Evolutionary conservation across 1,284 basidiomycete genomes (phyloP).

Genomic region (Termitomyces sp.): DNA sequence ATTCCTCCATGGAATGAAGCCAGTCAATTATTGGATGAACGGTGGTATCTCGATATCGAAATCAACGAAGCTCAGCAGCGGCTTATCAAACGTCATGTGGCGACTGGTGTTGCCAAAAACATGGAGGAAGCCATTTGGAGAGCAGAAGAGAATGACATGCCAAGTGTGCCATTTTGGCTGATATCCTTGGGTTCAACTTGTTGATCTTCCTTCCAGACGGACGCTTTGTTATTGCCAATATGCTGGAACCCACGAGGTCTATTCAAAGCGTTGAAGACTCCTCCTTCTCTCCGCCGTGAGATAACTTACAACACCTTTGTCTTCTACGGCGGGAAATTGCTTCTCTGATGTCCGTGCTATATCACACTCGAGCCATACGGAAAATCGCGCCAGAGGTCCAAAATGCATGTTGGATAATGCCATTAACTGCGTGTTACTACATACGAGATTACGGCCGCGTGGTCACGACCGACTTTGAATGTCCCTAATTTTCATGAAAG

Average conservation of each 20-base stretch:
- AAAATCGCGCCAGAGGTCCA: too few species aligned
- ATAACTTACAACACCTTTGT: not conserved
- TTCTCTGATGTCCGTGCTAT: not conserved
- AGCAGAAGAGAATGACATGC: slow-evolving; percentile 70
- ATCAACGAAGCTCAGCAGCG: slow-evolving; percentile 56
- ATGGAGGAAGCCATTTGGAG: slow-evolving; percentile 64
- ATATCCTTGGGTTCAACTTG: slow-evolving; percentile 3
- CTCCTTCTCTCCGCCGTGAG: not conserved
- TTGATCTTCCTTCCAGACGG: slow-evolving; percentile 38
- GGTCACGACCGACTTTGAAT: too few species aligned
- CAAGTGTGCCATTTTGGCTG: slow-evolving; percentile 46
- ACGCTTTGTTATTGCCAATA: slow-evolving; percentile 48
- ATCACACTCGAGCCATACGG: not conserved
- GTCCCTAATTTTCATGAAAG: too few species aligned
- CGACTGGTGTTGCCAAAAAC: slow-evolving; percentile 68
- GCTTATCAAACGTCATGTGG: slow-evolving; percentile 70
- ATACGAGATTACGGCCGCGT: too few species aligned
- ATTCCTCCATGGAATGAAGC: slow-evolving; percentile 71
- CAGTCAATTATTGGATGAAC: slow-evolving; percentile 65
- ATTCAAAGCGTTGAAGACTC: slow-evolving; percentile 35
- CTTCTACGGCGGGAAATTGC: not conserved
- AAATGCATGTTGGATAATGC: too few species aligned
- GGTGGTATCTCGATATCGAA: slow-evolving; percentile 73
- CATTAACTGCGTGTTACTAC: too few species aligned
- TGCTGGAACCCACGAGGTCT: slow-evolving; percentile 48